These are phyloP conservation scores for Rhexocercosporidium sp. DNA, from an alignment of 2,329 filamentous ascomycete genomes.

Conservation along the genomic window DNA sequence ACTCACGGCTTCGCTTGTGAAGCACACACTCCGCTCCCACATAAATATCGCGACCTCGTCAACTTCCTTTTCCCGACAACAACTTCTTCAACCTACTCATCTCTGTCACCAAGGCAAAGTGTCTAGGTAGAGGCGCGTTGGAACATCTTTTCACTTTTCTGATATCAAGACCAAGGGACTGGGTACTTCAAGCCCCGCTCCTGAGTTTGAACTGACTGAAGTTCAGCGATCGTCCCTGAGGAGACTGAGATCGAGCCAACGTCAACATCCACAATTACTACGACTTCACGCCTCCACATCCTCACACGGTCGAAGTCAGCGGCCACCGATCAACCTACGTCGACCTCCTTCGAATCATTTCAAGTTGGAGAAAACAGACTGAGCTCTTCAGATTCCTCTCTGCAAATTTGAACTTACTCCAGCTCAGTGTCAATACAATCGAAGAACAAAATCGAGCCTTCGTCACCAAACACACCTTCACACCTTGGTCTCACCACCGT, in stretches of 20 bases:
- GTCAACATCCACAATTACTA: neutral
- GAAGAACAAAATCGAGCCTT: neutral
- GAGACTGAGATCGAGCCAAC: neutral
- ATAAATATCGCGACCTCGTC: neutral
- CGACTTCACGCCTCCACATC: neutral
- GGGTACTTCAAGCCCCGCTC: no score
- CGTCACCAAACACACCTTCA: neutral
- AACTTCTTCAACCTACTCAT: neutral
- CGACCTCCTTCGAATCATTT: neutral
- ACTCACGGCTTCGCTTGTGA: neutral
- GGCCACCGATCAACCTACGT: neutral
- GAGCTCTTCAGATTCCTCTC: neutral
- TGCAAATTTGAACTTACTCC: neutral
- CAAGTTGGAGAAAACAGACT: neutral
- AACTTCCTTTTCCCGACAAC: neutral
- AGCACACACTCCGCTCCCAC: neutral
- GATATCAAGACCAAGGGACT: neutral
- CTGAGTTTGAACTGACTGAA: neutral
- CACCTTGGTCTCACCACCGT: neutral
- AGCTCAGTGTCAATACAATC: neutral
- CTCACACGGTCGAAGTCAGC: neutral
- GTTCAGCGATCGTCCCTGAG: neutral
- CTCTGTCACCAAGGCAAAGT: neutral
- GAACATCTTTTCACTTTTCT: neutral
- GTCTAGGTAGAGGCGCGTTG: neutral